Evolutionary conservation across 1,284 basidiomycete species (phyloP), one percentile per base, ranked within the genome.

Genomic region (Apiotrichum akiyoshidainum): DNA sequence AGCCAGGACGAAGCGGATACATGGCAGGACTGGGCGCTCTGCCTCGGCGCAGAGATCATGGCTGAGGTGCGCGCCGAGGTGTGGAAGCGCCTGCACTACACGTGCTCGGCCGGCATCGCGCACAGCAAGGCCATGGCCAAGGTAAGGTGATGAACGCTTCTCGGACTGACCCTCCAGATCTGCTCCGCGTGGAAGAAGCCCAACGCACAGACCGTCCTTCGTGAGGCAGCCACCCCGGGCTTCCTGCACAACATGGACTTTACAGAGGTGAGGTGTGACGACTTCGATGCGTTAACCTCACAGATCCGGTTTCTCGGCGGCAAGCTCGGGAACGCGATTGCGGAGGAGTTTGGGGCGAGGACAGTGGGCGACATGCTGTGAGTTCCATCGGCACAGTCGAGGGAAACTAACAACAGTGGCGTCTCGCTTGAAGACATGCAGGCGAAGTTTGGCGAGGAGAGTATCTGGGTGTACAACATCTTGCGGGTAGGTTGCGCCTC

Each of bases 271-370:
- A 53, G 68, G 39, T 10, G 6, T 37, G 12, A 10, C n/a, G 22
- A 21, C 11, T 4, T 14, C 22, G 11, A 2, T 19, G 17, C 42
- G 44, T 54, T 50, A 40, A 52, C 33, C 31, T 3, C 11, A 9
- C 61, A 95, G 90, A 97, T 99, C 70, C 86, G 96, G 8, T 92
- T 92, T 67, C 80, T 99, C 0, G 95, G 95, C 1, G 95, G 96
- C 7, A 99, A 99, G 77, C 84, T 99, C 0, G 95, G 96, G 1
- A 84, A 86, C 50, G 87, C 91, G 0, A 82, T 99, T 35, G 90
- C 90, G 0, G 84, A 87, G 58, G 88, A 92, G 71, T 98, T 90
- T 71, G 88, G 88, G 65, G 92, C 86, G 9, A 88, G 88, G 13
- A 93, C 89, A 1, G 92, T 98, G 1, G 87, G 86, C 1, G 94